These are phyloP conservation scores for Aphanomyces astaci DNA, from an alignment of 352 stramenopile species.

Conservation along the genomic window DNA sequence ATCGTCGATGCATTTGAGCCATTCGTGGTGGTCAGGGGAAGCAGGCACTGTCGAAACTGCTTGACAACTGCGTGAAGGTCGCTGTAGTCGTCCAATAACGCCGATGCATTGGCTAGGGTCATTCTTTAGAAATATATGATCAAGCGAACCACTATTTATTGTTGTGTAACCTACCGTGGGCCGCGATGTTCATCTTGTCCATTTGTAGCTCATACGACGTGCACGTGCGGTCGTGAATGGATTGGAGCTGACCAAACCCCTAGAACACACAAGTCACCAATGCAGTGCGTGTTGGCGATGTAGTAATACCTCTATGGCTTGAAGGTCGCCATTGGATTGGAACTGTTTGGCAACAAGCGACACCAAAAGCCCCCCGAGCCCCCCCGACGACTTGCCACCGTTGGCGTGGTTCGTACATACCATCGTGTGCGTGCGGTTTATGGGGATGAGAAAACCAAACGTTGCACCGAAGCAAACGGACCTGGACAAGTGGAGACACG, in stretches of 20 bases:
- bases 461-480: not conserved
- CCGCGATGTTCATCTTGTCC: not conserved
- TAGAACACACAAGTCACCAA: too few relatives aligned
- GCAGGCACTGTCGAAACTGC: conserved; percentile 5
- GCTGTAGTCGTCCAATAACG: not conserved
- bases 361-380: not conserved
- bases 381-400: not conserved
- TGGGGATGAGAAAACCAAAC: not conserved
- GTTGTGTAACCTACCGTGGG: not conserved
- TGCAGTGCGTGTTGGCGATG: too few relatives aligned
- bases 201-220: not conserved
- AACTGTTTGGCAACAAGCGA: not conserved
- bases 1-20: not conserved
- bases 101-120: conserved; percentile 3
- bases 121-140: not conserved
- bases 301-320: conserved; percentile 1
- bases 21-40: not conserved
- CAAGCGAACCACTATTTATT: not conserved
- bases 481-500: not conserved
- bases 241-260: not conserved
- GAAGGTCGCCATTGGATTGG: not conserved
- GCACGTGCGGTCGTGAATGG: conserved; percentile 3
- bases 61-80: not conserved
- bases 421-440: not conserved
- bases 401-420: not conserved